phyloP scores from a whole-genome alignment of 23 red algal species.

The Cyanidium caldarium region DNA sequence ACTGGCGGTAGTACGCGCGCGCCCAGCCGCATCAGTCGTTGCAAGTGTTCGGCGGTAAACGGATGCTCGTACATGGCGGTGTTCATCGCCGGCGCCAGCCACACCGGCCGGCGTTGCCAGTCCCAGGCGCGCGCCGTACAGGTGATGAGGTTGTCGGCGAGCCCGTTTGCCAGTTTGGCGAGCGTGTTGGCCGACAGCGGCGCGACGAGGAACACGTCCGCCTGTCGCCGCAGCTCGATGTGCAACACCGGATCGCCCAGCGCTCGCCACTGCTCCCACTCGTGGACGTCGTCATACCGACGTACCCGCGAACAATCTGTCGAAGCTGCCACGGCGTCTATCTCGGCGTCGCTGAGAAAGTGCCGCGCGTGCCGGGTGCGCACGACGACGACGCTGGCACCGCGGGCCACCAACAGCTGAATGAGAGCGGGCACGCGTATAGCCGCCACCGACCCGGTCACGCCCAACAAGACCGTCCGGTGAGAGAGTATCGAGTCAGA shows the following conservation, averaged over 20 bases:
- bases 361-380: background rate
- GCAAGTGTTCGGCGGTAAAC: slow-evolving; percentile 24
- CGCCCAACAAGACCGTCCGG: slow-evolving; percentile 7
- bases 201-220: slow-evolving; percentile 54
- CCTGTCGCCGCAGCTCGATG: slow-evolving; percentile 67
- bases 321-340: background rate
- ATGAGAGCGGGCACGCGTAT: slow-evolving; percentile 36
- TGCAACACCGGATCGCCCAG: slow-evolving; percentile 77
- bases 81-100: slow-evolving; percentile 96
- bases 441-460: slow-evolving; percentile 70
- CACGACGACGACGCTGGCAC: slow-evolving; percentile 23
- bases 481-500: too few relatives aligned
- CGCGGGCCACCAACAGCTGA: background rate
- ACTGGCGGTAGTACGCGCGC: slow-evolving; percentile 36
- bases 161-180: slow-evolving; percentile 58
- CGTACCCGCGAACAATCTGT: background rate
- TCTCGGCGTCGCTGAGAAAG: background rate
- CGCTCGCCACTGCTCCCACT: slow-evolving; percentile 32
- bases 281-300: slow-evolving; percentile 27
- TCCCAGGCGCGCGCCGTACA: slow-evolving; percentile 68
- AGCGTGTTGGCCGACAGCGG: slow-evolving; percentile 71
- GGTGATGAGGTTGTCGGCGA: slow-evolving; percentile 76
- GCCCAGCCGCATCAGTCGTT: slow-evolving; percentile 11
- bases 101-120: slow-evolving; percentile 4
- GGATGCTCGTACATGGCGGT: slow-evolving; percentile 73